Evolutionary conservation across 208 protist species (phyloP).

Genomic region (Trichomonas tenax): DNA sequence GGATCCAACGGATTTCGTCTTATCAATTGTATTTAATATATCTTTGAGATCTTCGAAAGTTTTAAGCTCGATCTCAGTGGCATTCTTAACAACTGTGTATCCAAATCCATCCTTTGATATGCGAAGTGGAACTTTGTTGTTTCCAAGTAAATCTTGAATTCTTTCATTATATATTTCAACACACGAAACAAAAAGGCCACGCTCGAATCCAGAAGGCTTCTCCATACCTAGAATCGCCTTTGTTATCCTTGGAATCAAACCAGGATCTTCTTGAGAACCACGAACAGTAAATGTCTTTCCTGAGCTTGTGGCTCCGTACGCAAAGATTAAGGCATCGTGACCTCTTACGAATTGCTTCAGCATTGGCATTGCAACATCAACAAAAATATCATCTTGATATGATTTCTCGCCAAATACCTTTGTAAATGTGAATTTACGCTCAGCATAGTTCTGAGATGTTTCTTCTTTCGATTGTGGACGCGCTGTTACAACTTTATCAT

Average conservation of each 20-base stretch:
- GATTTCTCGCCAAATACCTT: not conserved
- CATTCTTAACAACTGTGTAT: not conserved
- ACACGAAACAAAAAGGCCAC: not conserved
- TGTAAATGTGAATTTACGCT: not conserved
- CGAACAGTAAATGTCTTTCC: not conserved
- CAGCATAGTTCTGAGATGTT: not conserved
- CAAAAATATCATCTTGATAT: not conserved
- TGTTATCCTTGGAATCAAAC: not conserved
- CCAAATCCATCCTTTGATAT: not conserved
- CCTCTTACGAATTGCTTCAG: not conserved
- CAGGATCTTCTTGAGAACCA: not conserved
- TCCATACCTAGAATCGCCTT: not conserved
- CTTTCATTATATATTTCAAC: conserved; percentile 8
- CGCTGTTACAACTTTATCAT: not conserved
- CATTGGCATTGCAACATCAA: not conserved
- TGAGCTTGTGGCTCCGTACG: not conserved
- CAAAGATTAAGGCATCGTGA: not conserved
- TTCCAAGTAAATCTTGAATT: not conserved
- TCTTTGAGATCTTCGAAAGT: not conserved
- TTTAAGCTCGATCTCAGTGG: not conserved
- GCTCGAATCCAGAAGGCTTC: not conserved
- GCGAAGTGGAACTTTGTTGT: not conserved
- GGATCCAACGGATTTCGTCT: not conserved
- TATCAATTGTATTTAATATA: not conserved
- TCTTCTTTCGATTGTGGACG: not conserved